Conservation (phyloP, 1,139 yeast species). For the Zygoascus hellenicus region DNA sequence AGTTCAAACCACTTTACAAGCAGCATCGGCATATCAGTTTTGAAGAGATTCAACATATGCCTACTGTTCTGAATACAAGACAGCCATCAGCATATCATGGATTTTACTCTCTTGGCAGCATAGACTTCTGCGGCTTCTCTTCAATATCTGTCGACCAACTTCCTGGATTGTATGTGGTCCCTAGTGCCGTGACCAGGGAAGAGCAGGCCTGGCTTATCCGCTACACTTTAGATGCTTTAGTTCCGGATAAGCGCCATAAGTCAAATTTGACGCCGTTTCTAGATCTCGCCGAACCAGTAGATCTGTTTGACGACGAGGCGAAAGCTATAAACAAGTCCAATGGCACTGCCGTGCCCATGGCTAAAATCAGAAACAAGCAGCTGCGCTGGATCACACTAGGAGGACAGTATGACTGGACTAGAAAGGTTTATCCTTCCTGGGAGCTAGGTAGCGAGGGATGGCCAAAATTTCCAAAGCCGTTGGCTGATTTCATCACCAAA, state of each 20-base stretch:
- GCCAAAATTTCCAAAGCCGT: conserved; percentile 34
- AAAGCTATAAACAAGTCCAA: neutral
- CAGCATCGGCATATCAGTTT: conserved; percentile 24
- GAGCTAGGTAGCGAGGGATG: conserved; percentile 30
- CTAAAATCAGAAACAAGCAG: conserved; percentile 24
- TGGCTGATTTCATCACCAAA: conserved; percentile 18
- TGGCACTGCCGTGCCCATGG: conserved; percentile 14
- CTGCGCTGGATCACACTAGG: conserved; percentile 44
- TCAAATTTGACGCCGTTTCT: conserved; percentile 37
- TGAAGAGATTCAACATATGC: conserved; percentile 12
- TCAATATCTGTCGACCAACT: conserved; percentile 23
- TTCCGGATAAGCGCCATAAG: conserved; percentile 32
- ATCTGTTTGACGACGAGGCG: conserved; percentile 13
- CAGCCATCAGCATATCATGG: conserved; percentile 9
- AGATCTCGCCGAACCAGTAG: conserved; percentile 21
- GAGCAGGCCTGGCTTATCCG: conserved; percentile 31
- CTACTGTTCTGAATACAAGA: conserved; percentile 14
- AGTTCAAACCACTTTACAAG: conserved; percentile 35
- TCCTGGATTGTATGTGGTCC: conserved; percentile 35
- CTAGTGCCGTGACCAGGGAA: conserved; percentile 23
- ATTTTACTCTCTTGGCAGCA: conserved; percentile 10
- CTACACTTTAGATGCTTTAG: conserved; percentile 30
- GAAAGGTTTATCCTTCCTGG: conserved; percentile 38
- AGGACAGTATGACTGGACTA: conserved; percentile 44
- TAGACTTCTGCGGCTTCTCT: neutral